Base-by-base conservation (phyloP, 352 stramenopile species). In the Globisporangium paroecandrum region DNA sequence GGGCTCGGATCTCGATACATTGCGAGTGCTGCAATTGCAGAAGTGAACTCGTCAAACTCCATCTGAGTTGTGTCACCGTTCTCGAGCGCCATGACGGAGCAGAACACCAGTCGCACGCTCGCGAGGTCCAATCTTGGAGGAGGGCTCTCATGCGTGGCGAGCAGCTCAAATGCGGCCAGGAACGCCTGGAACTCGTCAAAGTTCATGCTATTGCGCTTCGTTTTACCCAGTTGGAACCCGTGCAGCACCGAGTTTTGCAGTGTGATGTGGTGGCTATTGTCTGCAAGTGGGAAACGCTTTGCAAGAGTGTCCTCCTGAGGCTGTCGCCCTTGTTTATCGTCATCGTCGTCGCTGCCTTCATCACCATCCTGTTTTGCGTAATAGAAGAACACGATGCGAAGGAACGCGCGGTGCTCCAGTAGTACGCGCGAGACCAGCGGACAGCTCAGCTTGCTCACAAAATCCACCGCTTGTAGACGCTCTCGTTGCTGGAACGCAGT, bases 41-140 rank as follows among this genome's bases (percentile, higher is more conserved):
- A 67, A 2, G 78, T 56, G 43, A 91, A 91, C 54, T 91, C 83
- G 56, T 87, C 78, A 46, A 89, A 88, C 57, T 91, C 83, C 34
- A 91, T 78, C 60, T 78, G 76, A 2, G 72, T 62, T 4, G 70
- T 69, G 68, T 89, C 83, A 53, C 76, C 73, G 55, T 85, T 86
- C 25, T 89, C 79, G 10, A 86, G 68, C 12, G 72, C 54, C 79
- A 91, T 86, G 18, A 81, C 77, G 0, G 73, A 71, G 6, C 63
- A 68, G 58, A 91, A 91, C 0, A 91, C 46, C 3, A 75, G 69
- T 4, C 72, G 69, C 1, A 74, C 79, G 15, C 68, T 73, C n/a
- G 55, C 22, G 0, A 46, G n/a, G 12, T 32, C 2, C 43, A 56
- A 1, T 9, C 15, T 22, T 51, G 15, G 43, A 22, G 43, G 6